Percentiles rank a stretch among this genome's conserved stretches.
Conservation (phyloP, 108 stramenopile species). For the Parietichytrium sp. region DNA sequence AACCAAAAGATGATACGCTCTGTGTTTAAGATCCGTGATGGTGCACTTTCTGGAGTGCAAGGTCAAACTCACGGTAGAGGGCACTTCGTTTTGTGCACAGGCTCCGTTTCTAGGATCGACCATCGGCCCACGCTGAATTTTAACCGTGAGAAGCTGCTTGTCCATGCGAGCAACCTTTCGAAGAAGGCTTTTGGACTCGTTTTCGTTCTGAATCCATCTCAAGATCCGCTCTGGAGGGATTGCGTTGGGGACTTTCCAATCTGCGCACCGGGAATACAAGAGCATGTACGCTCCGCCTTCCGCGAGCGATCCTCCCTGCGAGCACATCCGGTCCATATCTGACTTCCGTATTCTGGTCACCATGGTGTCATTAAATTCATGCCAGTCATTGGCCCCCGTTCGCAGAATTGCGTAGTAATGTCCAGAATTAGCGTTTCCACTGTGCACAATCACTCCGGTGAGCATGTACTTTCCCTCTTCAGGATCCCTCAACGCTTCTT, state of each 20-base stretch:
- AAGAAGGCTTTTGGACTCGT: not conserved
- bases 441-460: not conserved
- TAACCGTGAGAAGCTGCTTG: not conserved
- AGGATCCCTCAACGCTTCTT: not conserved
- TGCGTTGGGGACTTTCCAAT: not conserved
- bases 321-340: not conserved
- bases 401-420: not conserved
- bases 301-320: not conserved
- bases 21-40: not conserved
- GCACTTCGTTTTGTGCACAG: not conserved
- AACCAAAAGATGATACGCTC: not conserved
- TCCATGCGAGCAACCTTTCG: not conserved
- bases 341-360: not conserved
- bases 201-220: not conserved
- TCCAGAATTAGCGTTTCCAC: constrained; percentile 1
- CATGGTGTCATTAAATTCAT: constrained; percentile 4
- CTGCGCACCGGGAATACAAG: not conserved
- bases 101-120: not conserved
- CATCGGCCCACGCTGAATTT: not conserved
- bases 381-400: not conserved
- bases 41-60: not conserved
- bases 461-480: not conserved
- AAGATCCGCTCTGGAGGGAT: not conserved
- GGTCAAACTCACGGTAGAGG: not conserved
- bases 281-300: constrained; percentile 34